Evolutionary conservation across 176 grass and related monocot genomes (phyloP), one percentile per base, ranked within the genome.

Genomic region (Zoysia pacifica): DNA sequence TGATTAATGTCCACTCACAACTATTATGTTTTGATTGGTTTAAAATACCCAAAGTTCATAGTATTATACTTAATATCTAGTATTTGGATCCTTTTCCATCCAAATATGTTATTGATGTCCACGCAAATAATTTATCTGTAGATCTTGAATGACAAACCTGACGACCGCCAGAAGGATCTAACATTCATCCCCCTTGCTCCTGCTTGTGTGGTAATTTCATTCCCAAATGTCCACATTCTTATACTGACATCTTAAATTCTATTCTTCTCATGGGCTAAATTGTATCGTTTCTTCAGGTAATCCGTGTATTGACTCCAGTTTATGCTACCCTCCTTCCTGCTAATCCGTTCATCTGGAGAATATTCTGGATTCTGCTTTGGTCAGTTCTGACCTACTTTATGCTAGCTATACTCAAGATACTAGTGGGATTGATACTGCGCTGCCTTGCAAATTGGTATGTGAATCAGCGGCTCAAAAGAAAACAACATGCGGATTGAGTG

Each of bases 151-250:
- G 96, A 95, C 48, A 93, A 93, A 76, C 76, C 90, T 59, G 92
- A 99, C 62, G 92, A 95, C 69, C 88, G 79, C 65, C 81, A 89
- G 62, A 93, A 99, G 76, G 96, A 99, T 70, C 90, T 99, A 55
- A 91, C 92, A 38, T 99, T 99, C 76, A 95, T 99, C 65, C 96
- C 96, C 45, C 88, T 99, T 77, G 96, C 96, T 40, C 96, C 96
- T 41, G 96, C 96, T 59, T 93, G 96, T 70, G 96, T 99, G 76
- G 92, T 99, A 93, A 39, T 78, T 70, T 52, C 7, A 68, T 20
- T 48, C 5, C 5, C 53, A 44, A 53, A 46, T 67, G 51, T 39
- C 46, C 28, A 63, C 84, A 8, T 63, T 83, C 15, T 77, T 45
- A 74, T 71, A 11, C 43, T 65, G 16, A 58, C 72, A 59, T 28